These are phyloP conservation scores for Dittrichia graveolens DNA, from an alignment of 129 eudicot genomes.

Conservation along the genomic window DNA sequence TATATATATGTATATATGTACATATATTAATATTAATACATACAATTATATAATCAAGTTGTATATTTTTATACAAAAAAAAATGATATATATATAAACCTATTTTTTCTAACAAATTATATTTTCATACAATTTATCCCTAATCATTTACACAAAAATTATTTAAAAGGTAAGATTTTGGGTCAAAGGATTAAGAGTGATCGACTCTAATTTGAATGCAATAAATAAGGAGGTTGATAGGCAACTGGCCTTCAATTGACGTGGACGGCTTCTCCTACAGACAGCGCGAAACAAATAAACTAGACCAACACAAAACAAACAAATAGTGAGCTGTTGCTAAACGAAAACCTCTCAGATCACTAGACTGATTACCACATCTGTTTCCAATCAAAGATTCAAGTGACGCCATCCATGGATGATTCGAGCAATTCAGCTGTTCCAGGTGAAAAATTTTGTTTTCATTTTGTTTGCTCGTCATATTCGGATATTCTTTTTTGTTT, in stretches of 20 bases:
- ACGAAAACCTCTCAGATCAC: constrained; percentile 19
- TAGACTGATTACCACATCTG: not conserved
- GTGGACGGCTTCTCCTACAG: constrained; percentile 25
- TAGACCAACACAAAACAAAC: constrained; percentile 9
- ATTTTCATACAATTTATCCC: too few relatives aligned
- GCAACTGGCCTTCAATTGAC: constrained; percentile 21
- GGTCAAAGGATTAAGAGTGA: too few relatives aligned
- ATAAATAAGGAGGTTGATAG: not conserved
- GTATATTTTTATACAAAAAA: too few relatives aligned
- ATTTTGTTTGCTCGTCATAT: not conserved
- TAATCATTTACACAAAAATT: too few relatives aligned
- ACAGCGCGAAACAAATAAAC: constrained; percentile 24
- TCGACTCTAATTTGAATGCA: too few relatives aligned
- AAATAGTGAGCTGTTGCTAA: not conserved
- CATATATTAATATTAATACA: too few relatives aligned
- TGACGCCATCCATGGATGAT: not conserved
- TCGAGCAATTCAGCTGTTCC: constrained; percentile 17
- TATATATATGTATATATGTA: too few relatives aligned
- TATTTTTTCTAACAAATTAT: too few relatives aligned
- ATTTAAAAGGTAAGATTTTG: too few relatives aligned
- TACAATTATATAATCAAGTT: too few relatives aligned
- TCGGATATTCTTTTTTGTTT: not conserved
- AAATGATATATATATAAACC: too few relatives aligned
- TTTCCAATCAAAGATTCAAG: constrained; percentile 20
- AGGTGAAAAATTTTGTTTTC: constrained; percentile 17